These are phyloP conservation scores for Carex littledalei DNA, from an alignment of 176 grass and related monocot genomes.

Conservation along the genomic window DNA sequence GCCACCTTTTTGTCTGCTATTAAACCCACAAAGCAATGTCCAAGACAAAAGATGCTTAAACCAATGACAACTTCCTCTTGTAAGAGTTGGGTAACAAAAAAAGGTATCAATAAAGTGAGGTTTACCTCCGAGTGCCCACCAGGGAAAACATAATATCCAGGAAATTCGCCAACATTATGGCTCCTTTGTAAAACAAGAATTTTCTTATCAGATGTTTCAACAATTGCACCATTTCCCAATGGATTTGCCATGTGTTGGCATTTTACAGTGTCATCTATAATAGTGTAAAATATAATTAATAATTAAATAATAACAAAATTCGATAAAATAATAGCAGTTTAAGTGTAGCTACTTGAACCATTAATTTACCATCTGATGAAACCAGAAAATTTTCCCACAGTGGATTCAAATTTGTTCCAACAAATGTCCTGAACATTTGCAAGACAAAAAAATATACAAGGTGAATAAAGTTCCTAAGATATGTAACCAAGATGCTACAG, in stretches of 20 bases:
- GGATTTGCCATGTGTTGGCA: constrained; percentile 78
- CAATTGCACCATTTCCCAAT: constrained; percentile 84
- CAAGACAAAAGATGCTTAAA: not conserved
- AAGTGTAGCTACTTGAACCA: constrained; percentile 1
- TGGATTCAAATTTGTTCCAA: constrained; percentile 93
- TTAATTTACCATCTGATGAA: constrained; percentile 55
- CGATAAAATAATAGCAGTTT: not conserved
- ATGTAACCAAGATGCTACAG: not conserved
- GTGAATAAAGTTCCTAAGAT: not conserved
- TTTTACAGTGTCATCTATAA: constrained; percentile 50
- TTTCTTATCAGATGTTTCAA: constrained; percentile 80
- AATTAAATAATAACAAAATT: not conserved
- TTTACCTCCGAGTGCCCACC: constrained; percentile 94
- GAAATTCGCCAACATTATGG: constrained; percentile 81
- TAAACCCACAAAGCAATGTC: not conserved
- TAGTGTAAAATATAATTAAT: constrained; percentile 13
- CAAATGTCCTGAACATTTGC: constrained; percentile 66
- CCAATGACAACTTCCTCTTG: not conserved
- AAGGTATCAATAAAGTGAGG: not conserved
- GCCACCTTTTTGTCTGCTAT: not conserved
- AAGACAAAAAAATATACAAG: not conserved
- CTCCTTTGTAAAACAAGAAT: constrained; percentile 89
- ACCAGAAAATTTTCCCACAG: constrained; percentile 73
- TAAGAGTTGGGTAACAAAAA: not conserved
- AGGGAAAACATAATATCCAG: constrained; percentile 85